These are phyloP conservation scores for Babesia caballi DNA, from an alignment of 169 alveolate genomes.

Conservation along the genomic window DNA sequence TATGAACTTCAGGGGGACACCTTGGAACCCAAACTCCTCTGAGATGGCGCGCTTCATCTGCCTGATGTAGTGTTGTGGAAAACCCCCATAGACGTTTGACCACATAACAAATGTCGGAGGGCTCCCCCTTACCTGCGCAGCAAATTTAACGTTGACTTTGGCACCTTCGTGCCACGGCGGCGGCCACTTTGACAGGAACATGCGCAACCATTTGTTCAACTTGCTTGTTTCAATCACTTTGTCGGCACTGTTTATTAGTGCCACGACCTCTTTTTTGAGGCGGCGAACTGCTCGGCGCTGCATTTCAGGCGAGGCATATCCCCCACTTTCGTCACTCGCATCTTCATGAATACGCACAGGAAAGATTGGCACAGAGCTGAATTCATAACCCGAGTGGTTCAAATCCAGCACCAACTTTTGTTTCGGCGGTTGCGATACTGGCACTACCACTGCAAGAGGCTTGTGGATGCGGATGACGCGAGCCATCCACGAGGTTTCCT, in stretches of 20 bases:
- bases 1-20: conserved; percentile 62
- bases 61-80: conserved; percentile 75
- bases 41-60: conserved; percentile 69
- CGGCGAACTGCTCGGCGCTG: not conserved
- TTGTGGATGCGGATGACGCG: conserved; percentile 25
- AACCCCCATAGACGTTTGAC: conserved; percentile 72
- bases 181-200: conserved; percentile 68
- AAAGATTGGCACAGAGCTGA: conserved; percentile 32
- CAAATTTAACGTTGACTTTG: conserved; percentile 71
- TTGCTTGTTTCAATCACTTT: conserved; percentile 26
- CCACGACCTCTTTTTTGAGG: conserved; percentile 6
- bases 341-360: not conserved
- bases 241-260: conserved; percentile 16
- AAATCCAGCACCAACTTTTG: conserved; percentile 6
- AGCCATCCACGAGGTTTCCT: conserved; percentile 52
- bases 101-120: conserved; percentile 83
- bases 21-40: conserved; percentile 69
- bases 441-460: conserved; percentile 31
- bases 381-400: conserved; percentile 21
- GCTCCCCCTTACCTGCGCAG: conserved; percentile 60
- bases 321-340: not conserved
- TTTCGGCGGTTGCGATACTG: not conserved
- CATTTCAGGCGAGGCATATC: not conserved
- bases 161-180: conserved; percentile 85
- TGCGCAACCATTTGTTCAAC: conserved; percentile 55